phyloP scores from a whole-genome alignment of 306 rosid species.

The Heteromeles arbutifolia region DNA sequence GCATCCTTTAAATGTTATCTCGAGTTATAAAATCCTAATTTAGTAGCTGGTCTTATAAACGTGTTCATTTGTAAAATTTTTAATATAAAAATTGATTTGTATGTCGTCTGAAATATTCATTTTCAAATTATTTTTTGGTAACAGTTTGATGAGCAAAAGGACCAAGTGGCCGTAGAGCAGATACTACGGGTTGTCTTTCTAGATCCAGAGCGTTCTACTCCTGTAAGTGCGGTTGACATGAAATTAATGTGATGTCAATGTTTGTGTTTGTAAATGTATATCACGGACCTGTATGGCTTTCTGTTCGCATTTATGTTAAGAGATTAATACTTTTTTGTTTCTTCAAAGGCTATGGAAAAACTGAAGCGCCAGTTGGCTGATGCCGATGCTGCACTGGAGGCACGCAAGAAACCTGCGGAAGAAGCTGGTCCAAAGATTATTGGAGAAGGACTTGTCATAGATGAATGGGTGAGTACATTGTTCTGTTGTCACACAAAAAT shows the following conservation, averaged over 20 bases:
- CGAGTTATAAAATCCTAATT: background rate
- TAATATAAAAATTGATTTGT: no score
- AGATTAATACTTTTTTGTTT: background rate
- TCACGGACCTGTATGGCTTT: background rate
- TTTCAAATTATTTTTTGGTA: constrained; percentile 2
- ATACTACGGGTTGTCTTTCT: constrained; percentile 79
- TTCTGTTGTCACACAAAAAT: background rate
- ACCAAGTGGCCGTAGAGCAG: constrained; percentile 82
- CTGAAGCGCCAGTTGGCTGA: constrained; percentile 72
- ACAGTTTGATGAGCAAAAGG: constrained; percentile 95
- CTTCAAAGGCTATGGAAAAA: constrained; percentile 56
- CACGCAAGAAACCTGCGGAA: constrained; percentile 70
- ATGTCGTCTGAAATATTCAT: background rate
- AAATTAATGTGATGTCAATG: background rate
- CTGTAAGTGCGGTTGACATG: constrained; percentile 40
- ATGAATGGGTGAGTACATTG: constrained; percentile 74
- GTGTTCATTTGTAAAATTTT: background rate
- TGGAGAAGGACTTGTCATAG: constrained; percentile 93
- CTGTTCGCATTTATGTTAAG: background rate
- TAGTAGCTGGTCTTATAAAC: background rate
- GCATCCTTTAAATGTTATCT: background rate
- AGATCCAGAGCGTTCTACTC: constrained; percentile 75
- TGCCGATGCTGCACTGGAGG: constrained; percentile 75
- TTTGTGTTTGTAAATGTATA: background rate
- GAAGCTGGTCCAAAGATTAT: constrained; percentile 67